Evolutionary conservation across 2,329 filamentous ascomycete species (phyloP), one percentile per base, ranked within the genome.

Genomic region (Clarireedia hainanense): DNA sequence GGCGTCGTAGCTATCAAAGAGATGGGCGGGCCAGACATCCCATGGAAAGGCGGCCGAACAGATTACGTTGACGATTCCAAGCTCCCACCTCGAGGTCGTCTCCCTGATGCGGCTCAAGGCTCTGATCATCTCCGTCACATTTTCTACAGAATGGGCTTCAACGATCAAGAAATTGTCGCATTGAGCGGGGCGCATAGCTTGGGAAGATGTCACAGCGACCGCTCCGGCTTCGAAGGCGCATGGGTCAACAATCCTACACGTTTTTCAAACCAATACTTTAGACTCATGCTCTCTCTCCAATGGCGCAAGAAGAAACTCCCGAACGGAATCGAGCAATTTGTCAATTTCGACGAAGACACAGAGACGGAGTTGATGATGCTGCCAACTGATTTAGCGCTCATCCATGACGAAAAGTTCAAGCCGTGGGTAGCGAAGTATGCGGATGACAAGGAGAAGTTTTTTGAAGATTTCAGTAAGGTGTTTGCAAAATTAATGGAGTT

Each of bases 341-440:
- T 78, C 46, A 80, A 81, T 62, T 75, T 76, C 48, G 80, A 84
- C 59, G 78, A 81, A 47, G 78, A 84, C 61, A 69, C 66, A 4
- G 70, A 67, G 50, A 76, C 78, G 57, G 78, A 79, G 55, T 70
- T 85, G 43, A 85, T 85, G 83, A 85, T 85, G 83, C 65, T 85
- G 65, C 82, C 82, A 0, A 84, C 81, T 2, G 82, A 85, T 65
- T 77, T 85, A 64, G 77, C 81, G 4, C 71, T 85, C 40, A 69
- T 78, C 4, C 71, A 74, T 1, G 82, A 86, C 60, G 67, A 72
- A 2, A 65, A 61, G 9, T 85, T 86, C 65, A 66, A 71, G 17
- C 70, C 70, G 6, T 85, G 78, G 76, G 81, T 85, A 12, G 72
- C 81, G 67, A 64, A 72, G 58, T 85, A 85, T 64, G 80, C 81